These are phyloP conservation scores for Aristolochia contorta DNA, from an alignment of 164 flowering plant genomes.

Conservation along the genomic window DNA sequence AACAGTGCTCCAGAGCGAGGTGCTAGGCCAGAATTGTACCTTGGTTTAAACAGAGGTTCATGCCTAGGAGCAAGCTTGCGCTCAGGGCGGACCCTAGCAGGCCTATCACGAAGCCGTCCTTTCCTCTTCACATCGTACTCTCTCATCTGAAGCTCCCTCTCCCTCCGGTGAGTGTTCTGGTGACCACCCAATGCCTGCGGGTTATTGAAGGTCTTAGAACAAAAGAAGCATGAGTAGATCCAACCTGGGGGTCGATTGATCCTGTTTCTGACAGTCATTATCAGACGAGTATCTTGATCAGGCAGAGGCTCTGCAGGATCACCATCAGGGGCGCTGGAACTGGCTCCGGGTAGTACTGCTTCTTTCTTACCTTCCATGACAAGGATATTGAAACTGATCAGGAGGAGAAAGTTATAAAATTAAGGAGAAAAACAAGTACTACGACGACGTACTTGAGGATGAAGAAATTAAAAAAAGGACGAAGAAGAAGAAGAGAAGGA, in stretches of 20 bases:
- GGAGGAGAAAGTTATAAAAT: not conserved
- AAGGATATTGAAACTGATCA: not conserved
- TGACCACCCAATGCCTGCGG: conserved; percentile 6
- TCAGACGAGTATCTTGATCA: not conserved
- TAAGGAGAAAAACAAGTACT: not conserved
- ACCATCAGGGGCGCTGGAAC: not conserved
- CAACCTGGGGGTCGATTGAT: not conserved
- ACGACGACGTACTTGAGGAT: no score
- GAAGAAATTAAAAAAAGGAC: no score
- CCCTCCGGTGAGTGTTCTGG: conserved; percentile 4
- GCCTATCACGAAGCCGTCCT: not conserved
- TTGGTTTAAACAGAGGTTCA: not conserved
- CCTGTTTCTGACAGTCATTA: not conserved
- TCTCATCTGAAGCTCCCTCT: not conserved
- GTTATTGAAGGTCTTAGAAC: not conserved
- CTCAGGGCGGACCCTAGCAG: not conserved
- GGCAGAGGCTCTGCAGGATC: not conserved
- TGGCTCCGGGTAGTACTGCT: not conserved
- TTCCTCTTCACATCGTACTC: not conserved
- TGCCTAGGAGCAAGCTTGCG: not conserved
- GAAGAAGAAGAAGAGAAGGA: not conserved
- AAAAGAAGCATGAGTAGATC: conserved; percentile 4
- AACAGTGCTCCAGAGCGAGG: not conserved
- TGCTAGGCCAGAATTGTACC: not conserved
- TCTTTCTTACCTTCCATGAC: not conserved